These are phyloP conservation scores for Agrocybe pediades DNA, from an alignment of 768 basidiomycete genomes.

Conservation along the genomic window DNA sequence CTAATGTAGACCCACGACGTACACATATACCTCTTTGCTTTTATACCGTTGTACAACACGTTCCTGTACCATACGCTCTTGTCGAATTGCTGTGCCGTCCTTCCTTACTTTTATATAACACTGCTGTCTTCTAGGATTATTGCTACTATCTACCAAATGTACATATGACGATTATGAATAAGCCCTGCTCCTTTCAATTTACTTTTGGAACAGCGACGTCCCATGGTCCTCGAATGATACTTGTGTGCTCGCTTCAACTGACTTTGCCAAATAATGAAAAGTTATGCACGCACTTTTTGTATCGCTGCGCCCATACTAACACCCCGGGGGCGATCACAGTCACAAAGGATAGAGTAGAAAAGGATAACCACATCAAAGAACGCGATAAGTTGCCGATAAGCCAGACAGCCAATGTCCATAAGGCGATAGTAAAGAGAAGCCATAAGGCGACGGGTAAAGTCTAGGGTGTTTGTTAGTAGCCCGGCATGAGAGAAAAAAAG, in stretches of 20 bases:
- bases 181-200: slow-evolving; percentile 2
- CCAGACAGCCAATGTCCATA: slow-evolving; percentile 51
- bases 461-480: slow-evolving; percentile 37
- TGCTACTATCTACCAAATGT: slow-evolving; percentile 19
- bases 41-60: slow-evolving; percentile 25
- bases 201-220: slow-evolving; percentile 82
- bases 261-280: slow-evolving; percentile 14
- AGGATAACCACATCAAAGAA: slow-evolving; percentile 55
- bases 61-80: slow-evolving; percentile 25
- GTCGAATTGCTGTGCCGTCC: slow-evolving; percentile 20
- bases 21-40: slow-evolving; percentile 16
- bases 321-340: slow-evolving; percentile 75
- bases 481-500: slow-evolving; percentile 12
- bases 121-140: slow-evolving; percentile 20
- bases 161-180: slow-evolving; percentile 8
- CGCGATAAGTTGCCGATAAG: slow-evolving; percentile 57
- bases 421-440: slow-evolving; percentile 50
- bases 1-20: slow-evolving; percentile 19
- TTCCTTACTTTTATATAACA: slow-evolving; percentile 18
- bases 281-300: slow-evolving; percentile 70
- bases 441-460: slow-evolving; percentile 47
- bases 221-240: slow-evolving; percentile 90
- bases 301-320: slow-evolving; percentile 83
- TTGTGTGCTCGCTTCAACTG: slow-evolving; percentile 8
- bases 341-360: slow-evolving; percentile 50